These are phyloP conservation scores for Penicillium cosmopolitanum DNA, from an alignment of 495 filamentous ascomycete genomes.

Conservation along the genomic window DNA sequence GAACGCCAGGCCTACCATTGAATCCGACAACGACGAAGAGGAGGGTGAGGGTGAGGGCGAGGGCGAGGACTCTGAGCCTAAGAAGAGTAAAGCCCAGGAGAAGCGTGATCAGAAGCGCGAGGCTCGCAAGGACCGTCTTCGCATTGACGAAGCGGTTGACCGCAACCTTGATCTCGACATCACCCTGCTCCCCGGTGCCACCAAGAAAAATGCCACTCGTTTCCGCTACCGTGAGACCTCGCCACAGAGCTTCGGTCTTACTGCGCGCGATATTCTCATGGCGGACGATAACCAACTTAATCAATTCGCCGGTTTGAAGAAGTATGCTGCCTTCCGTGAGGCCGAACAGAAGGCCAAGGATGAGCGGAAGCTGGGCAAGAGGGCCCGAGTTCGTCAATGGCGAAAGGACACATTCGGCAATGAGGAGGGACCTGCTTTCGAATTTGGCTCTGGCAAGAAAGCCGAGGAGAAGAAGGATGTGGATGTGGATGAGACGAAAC, in stretches of 20 bases:
- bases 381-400: constrained; percentile 87
- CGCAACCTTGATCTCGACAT: constrained; percentile 74
- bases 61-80: constrained; percentile 46
- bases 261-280: constrained; percentile 86
- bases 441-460: constrained; percentile 25
- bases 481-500: constrained; percentile 28
- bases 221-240: constrained; percentile 97
- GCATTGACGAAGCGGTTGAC: constrained; percentile 87
- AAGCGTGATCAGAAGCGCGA: constrained; percentile 71
- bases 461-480: constrained; percentile 27
- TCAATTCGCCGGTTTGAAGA: constrained; percentile 90
- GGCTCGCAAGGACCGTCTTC: constrained; percentile 75
- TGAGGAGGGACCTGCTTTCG: constrained; percentile 60
- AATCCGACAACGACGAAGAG: constrained; percentile 52
- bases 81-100: constrained; percentile 67
- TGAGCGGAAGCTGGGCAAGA: constrained; percentile 86
- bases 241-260: constrained; percentile 85
- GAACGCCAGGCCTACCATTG: constrained; percentile 52
- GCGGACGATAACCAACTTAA: constrained; percentile 88
- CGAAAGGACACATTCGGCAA: constrained; percentile 88
- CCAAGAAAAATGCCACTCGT: constrained; percentile 55
- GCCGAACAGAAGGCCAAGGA: constrained; percentile 85
- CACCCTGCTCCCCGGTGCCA: constrained; percentile 56
- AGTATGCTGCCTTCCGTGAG: constrained; percentile 87
- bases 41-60: constrained; percentile 57